These are phyloP conservation scores for Amylocystis lapponica DNA, from an alignment of 768 basidiomycete genomes.

Conservation along the genomic window DNA sequence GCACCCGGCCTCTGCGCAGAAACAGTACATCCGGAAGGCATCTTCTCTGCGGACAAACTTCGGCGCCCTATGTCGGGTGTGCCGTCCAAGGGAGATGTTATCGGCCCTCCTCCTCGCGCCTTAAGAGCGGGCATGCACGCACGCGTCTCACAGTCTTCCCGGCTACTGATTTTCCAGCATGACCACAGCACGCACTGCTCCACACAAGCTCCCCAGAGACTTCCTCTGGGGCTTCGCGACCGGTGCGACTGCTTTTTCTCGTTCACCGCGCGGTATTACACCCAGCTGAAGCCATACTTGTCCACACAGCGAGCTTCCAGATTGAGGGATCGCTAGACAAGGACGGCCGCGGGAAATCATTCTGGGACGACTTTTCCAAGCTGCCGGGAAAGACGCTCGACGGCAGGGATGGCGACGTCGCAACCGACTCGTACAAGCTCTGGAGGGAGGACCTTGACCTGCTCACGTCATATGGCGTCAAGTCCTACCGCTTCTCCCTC, in stretches of 20 bases:
- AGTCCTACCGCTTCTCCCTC: constrained; percentile 71
- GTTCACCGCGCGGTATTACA: background rate
- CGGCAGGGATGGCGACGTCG: constrained; percentile 60
- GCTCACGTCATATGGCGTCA: constrained; percentile 58
- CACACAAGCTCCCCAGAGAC: constrained; percentile 40
- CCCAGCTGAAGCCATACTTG: constrained; percentile 1
- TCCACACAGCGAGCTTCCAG: constrained; percentile 55
- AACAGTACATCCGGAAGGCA: too few relatives aligned
- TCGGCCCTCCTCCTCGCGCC: constrained; percentile 16
- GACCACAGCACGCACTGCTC: constrained; percentile 12
- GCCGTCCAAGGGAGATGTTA: constrained; percentile 31
- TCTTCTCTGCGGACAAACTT: constrained; percentile 50
- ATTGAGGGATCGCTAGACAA: constrained; percentile 61
- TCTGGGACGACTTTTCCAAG: constrained; percentile 72
- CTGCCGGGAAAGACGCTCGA: constrained; percentile 64
- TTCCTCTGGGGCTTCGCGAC: constrained; percentile 73
- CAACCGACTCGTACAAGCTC: constrained; percentile 63
- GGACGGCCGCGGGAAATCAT: constrained; percentile 60
- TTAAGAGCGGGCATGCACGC: constrained; percentile 20
- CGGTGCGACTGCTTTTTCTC: constrained; percentile 34
- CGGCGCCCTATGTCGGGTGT: constrained; percentile 33
- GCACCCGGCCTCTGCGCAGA: too few relatives aligned
- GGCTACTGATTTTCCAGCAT: constrained; percentile 26
- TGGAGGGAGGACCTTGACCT: constrained; percentile 66
- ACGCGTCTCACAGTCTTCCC: constrained; percentile 16